Evolutionary conservation across 2,329 filamentous ascomycete genomes (phyloP).

Genomic region (Trichoderma sp.): DNA sequence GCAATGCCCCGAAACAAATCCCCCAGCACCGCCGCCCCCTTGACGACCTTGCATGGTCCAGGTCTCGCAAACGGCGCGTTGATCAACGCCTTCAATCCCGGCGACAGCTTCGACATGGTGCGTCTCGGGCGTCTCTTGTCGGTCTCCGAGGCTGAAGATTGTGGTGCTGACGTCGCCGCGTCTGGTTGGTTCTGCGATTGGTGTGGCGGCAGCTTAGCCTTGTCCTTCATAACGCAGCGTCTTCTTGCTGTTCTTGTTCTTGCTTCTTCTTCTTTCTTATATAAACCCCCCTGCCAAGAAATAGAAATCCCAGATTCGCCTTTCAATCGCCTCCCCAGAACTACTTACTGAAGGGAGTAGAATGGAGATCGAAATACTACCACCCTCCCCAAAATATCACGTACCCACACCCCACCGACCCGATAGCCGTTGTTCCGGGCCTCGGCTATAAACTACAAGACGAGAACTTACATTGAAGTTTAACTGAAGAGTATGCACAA

Average conservation of each 20-base stretch:
- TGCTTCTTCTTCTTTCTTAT: background rate
- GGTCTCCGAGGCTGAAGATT: background rate
- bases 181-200: background rate
- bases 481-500: background rate
- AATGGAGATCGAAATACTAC: background rate
- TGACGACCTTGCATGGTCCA: conserved; percentile 40
- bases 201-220: background rate
- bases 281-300: background rate
- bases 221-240: background rate
- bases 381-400: background rate
- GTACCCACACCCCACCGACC: background rate
- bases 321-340: background rate
- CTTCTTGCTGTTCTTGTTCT: too few relatives aligned
- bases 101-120: conserved; percentile 70
- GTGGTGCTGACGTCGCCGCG: background rate
- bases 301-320: background rate
- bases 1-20: conserved; percentile 64
- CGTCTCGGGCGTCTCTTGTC: background rate
- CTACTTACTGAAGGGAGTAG: too few relatives aligned
- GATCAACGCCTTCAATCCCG: conserved; percentile 69
- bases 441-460: background rate
- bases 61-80: conserved; percentile 66
- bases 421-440: background rate
- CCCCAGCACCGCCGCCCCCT: conserved; percentile 58
- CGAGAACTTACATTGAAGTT: background rate